These are phyloP conservation scores for Hypoxylon sp. DNA, from an alignment of 2,329 filamentous ascomycete species.

Conservation along the genomic window DNA sequence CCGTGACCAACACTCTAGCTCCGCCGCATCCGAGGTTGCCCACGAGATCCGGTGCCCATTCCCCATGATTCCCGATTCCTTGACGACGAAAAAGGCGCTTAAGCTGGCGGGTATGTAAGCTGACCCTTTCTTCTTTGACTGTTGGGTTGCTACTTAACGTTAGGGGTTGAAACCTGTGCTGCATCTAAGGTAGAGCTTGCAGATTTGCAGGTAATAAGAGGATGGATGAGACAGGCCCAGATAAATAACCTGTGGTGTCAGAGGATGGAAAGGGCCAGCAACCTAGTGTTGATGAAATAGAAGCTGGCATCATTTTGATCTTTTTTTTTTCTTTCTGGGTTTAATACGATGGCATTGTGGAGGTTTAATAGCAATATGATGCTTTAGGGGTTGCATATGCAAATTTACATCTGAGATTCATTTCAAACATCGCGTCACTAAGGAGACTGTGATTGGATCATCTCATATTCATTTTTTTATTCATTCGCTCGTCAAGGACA, in stretches of 20 bases:
- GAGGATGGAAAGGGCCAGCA: no score
- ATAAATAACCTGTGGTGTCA: no score
- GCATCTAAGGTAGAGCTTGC: no score
- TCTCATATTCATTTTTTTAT: slow-evolving; percentile 5
- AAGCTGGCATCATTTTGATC: background rate
- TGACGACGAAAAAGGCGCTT: no score
- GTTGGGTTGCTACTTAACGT: no score
- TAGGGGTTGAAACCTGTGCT: no score
- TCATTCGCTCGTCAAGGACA: slow-evolving; percentile 16
- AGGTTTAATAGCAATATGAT: background rate
- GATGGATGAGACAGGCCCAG: no score
- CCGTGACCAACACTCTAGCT: background rate
- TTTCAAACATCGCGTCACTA: background rate
- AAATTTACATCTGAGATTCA: background rate
- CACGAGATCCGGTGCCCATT: background rate
- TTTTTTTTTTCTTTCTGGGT: no score
- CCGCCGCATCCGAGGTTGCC: background rate
- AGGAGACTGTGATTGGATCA: background rate
- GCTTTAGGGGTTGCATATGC: background rate
- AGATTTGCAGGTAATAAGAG: no score
- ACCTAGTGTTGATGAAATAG: no score
- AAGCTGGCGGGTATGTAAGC: background rate
- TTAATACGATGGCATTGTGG: background rate
- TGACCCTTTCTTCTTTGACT: no score
- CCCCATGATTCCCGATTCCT: background rate